Conservation (phyloP, 106 monocot species). For the Xerophyta viscosa region DNA sequence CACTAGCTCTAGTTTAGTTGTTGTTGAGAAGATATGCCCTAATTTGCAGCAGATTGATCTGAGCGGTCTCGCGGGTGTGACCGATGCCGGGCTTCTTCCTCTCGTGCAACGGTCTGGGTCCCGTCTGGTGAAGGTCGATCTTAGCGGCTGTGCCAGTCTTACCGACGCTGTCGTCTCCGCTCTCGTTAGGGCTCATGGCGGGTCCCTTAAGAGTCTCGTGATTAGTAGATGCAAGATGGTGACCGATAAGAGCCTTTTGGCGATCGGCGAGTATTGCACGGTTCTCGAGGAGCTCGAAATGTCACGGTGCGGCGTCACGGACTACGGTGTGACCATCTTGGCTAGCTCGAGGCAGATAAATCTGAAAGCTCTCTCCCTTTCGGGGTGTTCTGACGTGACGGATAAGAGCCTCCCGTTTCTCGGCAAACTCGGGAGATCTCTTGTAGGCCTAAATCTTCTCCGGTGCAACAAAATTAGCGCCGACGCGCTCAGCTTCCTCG, state of each 20-base stretch:
- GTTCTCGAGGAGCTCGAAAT: slow-evolving; percentile 68
- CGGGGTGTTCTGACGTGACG: slow-evolving; percentile 60
- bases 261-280: slow-evolving; percentile 43
- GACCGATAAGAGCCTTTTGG: slow-evolving; percentile 53
- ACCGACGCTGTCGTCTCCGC: slow-evolving; percentile 43
- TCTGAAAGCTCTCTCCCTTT: slow-evolving; percentile 50
- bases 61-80: slow-evolving; percentile 47
- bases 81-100: slow-evolving; percentile 47
- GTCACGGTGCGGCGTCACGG: slow-evolving; percentile 49
- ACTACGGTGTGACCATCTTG: slow-evolving; percentile 63
- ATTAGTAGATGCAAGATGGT: slow-evolving; percentile 67
- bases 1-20: slow-evolving; percentile 47
- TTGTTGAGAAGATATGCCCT: slow-evolving; percentile 53
- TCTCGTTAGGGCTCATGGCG: slow-evolving; percentile 52
- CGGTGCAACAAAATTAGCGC: slow-evolving; percentile 45
- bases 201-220: slow-evolving; percentile 45
- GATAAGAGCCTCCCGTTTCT: slow-evolving; percentile 41
- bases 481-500: slow-evolving; percentile 31
- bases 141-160: slow-evolving; percentile 49
- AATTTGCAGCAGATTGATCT: slow-evolving; percentile 50
- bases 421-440: slow-evolving; percentile 31
- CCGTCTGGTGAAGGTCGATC: slow-evolving; percentile 46
- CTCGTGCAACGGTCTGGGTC: slow-evolving; percentile 34
- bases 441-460: slow-evolving; percentile 69
- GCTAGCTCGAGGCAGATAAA: slow-evolving; percentile 47